Percentiles rank a stretch among this genome's conserved stretches.
Conservation (phyloP, 2,329 filamentous ascomycete genomes). For the Neofusicoccum umdonicola region DNA sequence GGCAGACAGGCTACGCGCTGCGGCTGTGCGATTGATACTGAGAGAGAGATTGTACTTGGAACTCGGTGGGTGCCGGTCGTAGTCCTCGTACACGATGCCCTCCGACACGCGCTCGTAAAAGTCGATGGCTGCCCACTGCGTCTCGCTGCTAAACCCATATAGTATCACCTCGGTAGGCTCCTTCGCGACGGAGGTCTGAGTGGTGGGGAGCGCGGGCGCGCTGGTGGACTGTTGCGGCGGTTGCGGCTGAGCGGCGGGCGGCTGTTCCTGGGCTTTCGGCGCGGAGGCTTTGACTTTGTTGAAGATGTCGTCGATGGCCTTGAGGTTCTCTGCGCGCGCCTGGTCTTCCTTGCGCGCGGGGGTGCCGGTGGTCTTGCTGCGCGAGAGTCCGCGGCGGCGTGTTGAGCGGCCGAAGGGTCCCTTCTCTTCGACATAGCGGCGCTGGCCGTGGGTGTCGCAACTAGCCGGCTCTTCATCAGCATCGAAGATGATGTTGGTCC, state of each 20-base stretch:
- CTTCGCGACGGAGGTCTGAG: conserved; percentile 41
- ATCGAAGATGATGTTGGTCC: conserved; percentile 21
- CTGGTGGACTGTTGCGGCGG: conserved; percentile 29
- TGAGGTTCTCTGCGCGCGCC: conserved; percentile 43
- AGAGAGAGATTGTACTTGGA: conserved; percentile 71
- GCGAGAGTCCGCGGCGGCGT: conserved; percentile 45
- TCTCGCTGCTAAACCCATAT: conserved; percentile 71
- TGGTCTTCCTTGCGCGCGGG: conserved; percentile 58
- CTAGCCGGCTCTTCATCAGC: conserved; percentile 21
- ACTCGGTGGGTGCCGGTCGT: conserved; percentile 77
- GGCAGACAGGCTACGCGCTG: conserved; percentile 64
- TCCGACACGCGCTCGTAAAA: conserved; percentile 81
- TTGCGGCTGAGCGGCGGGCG: conserved; percentile 9
- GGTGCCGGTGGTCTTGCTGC: conserved; percentile 57
- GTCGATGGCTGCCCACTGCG: conserved; percentile 79
- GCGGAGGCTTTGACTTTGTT: conserved; percentile 28
- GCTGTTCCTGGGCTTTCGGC: conserved; percentile 3
- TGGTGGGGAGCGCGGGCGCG: conserved; percentile 35
- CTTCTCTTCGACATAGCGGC: conserved; percentile 57
- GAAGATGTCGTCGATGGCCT: conserved; percentile 49
- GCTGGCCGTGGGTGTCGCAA: conserved; percentile 45
- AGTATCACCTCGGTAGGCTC: conserved; percentile 77
- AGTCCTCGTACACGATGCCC: conserved; percentile 87
- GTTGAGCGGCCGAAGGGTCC: conserved; percentile 59
- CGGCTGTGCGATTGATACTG: conserved; percentile 69